Conservation (phyloP, 306 rosid genomes). For the Oxytropis ochrocephala region DNA sequence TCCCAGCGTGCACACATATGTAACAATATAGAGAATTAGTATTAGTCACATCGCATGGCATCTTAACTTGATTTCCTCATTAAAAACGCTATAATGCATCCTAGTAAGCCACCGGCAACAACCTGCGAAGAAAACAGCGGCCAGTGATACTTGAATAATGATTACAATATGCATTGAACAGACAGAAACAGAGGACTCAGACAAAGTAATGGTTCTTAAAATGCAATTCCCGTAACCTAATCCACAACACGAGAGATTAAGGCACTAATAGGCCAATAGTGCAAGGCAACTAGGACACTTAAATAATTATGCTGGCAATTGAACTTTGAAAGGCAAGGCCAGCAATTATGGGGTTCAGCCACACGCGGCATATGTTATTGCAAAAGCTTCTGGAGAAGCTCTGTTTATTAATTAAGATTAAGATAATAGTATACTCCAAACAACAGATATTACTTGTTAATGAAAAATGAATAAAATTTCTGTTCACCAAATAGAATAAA, state of each 20-base stretch:
- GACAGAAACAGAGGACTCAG: not conserved
- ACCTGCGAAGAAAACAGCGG: constrained; percentile 41
- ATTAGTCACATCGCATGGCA: constrained; percentile 4
- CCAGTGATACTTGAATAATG: not conserved
- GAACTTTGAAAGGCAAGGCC: not conserved
- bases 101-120: constrained; percentile 72
- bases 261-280: not conserved
- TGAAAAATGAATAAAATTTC: constrained; percentile 6
- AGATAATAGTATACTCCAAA: not conserved
- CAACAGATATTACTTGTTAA: not conserved
- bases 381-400: not conserved
- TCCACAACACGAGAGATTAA: not conserved
- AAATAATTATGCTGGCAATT: not conserved
- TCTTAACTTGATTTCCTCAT: constrained; percentile 32
- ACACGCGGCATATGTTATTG: not conserved
- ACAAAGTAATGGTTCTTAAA: not conserved
- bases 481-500: not conserved
- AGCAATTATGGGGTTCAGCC: not conserved
- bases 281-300: not conserved
- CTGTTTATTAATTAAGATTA: no score
- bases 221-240: not conserved
- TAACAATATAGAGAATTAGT: constrained; percentile 3
- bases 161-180: not conserved
- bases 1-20: not conserved
- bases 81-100: constrained; percentile 62